phyloP scores from a whole-genome alignment of 768 basidiomycete genomes.

The Leccinum arenicola region DNA sequence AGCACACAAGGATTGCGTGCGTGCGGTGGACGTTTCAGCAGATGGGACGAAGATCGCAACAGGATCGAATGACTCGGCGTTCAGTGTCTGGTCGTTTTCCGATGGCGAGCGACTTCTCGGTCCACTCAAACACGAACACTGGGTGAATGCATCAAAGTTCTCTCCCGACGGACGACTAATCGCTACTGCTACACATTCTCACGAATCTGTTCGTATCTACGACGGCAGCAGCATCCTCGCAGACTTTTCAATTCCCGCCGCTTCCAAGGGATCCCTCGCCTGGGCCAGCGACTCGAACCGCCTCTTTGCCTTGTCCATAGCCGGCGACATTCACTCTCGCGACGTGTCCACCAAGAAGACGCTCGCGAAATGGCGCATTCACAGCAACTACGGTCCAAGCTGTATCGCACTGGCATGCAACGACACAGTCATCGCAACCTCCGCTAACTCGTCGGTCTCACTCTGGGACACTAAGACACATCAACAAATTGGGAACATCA shows the following conservation, averaged over 20 bases:
- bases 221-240: not conserved
- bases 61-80: not conserved
- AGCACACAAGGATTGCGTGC: not conserved
- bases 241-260: too few species aligned
- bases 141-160: not conserved
- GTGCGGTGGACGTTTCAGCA: not conserved
- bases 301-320: too few species aligned
- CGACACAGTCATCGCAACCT: not conserved
- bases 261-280: too few species aligned
- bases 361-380: too few species aligned
- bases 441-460: too few species aligned
- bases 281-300: too few species aligned
- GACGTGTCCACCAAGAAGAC: too few species aligned
- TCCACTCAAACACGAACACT: too few species aligned
- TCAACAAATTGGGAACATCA: not conserved
- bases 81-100: not conserved
- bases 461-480: too few species aligned
- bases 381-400: not conserved
- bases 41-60: not conserved
- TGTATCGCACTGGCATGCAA: not conserved
- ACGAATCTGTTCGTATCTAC: not conserved
- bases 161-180: not conserved
- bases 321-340: too few species aligned
- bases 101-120: not conserved
- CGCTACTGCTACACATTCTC: not conserved